Base-by-base conservation (phyloP, 768 basidiomycete species). In the Lactarius hengduanensis region DNA sequence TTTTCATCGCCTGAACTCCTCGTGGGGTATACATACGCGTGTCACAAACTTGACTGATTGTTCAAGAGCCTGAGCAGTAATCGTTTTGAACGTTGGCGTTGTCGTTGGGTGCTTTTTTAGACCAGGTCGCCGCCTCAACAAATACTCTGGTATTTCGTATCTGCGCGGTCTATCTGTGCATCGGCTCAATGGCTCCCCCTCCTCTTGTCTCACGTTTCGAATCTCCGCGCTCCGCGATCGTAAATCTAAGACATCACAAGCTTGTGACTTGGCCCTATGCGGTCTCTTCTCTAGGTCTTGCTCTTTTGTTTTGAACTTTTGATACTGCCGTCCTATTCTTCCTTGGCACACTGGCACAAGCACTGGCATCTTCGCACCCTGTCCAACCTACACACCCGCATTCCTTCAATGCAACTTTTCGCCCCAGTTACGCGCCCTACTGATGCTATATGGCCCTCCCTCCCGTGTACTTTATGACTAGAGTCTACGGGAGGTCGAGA, bases 241-340 rank as follows among this genome's bases (percentile, higher is more conserved):
- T 54, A 28, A 63, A 63, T 59, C 38, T 59, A 26, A 67, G 62
- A 63, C 65, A 62, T 28, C 47, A 32, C n/a, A 18, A 58, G 40
- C 28, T 62, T 5, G 18, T 22, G 13, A 32, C 47, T 28, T 20
- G 13, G 38, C 18, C 45, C 20, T 43, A 34, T n/a, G 4, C n/a
- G 18, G 22, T 55, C 18, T 28, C 10, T 40, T 56, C 26, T 15
- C 15, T 45, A 16, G 13, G 50, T 20, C 30, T 54, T 7, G 7
- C 47, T 50, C 9, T 38, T 38, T 18, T 38, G 13, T 38, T 41
- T 59, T n/a, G n/a, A n/a, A n/a, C n/a, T n/a, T n/a, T n/a, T 40
- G 13, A 58, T 22, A 40, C 54, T 38, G 11, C 26, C 8, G 5
- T 32, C 8, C 8, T 32, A 20, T 32, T 56, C 1, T 18, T 28